phyloP scores from a whole-genome alignment of 805 yeast species.

The Isabelozyma gotoi region DNA sequence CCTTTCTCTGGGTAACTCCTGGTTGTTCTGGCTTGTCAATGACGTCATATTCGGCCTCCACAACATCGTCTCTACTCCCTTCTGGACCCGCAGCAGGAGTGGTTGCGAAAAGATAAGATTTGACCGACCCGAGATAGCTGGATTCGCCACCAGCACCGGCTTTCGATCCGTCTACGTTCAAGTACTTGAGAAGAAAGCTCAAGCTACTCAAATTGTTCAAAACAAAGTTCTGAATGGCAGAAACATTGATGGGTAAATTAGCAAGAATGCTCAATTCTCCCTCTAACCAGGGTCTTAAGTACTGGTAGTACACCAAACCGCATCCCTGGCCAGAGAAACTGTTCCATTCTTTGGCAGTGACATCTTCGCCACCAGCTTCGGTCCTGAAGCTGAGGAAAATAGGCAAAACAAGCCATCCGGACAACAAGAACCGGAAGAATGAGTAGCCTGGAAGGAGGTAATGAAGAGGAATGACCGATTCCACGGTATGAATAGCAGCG shows the following conservation, averaged over 20 bases:
- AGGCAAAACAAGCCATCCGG: slow-evolving; percentile 62
- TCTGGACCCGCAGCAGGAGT: background rate
- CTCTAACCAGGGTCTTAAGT: slow-evolving; percentile 28
- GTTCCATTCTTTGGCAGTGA: slow-evolving; percentile 23
- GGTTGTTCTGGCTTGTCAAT: slow-evolving; percentile 29
- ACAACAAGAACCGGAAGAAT: slow-evolving; percentile 45
- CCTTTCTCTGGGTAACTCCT: slow-evolving; percentile 5
- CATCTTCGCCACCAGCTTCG: slow-evolving; percentile 8
- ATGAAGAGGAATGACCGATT: slow-evolving; percentile 44
- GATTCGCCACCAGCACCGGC: background rate
- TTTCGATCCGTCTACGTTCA: background rate
- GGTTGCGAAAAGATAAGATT: slow-evolving; percentile 4
- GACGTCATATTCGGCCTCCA: slow-evolving; percentile 43
- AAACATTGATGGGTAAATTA: background rate
- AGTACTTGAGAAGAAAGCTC: background rate
- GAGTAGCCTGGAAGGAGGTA: slow-evolving; percentile 56
- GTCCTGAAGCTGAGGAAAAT: slow-evolving; percentile 17
- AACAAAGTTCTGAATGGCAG: background rate
- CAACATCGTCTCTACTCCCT: slow-evolving; percentile 2
- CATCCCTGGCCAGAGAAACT: slow-evolving; percentile 29
- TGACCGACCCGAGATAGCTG: slow-evolving; percentile 1
- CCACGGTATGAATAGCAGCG: slow-evolving; percentile 41
- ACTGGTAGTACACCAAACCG: slow-evolving; percentile 27
- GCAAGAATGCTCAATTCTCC: slow-evolving; percentile 14
- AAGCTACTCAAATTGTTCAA: background rate